Evolutionary conservation across 192 early-diverging fungal species (phyloP), one percentile per base, ranked within the genome.

Genomic region (Coemansia sp.): DNA sequence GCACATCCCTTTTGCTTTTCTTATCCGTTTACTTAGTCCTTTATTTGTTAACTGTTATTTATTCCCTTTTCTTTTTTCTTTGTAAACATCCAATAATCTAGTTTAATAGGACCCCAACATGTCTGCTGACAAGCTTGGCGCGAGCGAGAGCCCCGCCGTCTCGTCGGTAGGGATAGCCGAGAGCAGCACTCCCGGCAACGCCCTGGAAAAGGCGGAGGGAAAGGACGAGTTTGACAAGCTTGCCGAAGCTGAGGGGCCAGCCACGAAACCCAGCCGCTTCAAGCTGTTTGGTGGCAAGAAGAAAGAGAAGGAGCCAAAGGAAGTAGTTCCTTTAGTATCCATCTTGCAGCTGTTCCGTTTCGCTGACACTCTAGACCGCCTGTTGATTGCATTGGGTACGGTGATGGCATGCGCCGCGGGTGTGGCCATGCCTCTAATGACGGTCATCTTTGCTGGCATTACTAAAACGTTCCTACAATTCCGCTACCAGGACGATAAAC

Each of bases 291-390:
- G 57, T 15, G 42, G 62, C 39, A 62, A 66, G n/a, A 61, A 60
- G 38, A 59, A 67, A 1, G 25, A 27, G 8, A 64, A 59, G 61
- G 46, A 53, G 50, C 59, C 19, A 50, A 83, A 84, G 44, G 67
- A 83, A 17, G 82, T 82, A 57, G 51, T 78, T 59, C 85, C 86
- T 4, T 42, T 80, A 50, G 80, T 93, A 3, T 70, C 87, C 4
- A 69, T 90, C 34, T 27, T 85, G 17, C 70, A 88, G 72, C 79
- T 95, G 11, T 94, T 87, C 66, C 86, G 90, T 21, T 95, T 90
- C 69, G 87, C 91, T 1, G 85, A 88, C 29, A 42, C 73, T 1
- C 39, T 67, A 3, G 92, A 94, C 77, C 82, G 72, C 66, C 9
- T 80, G 14, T 78, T 89, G 66, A 85, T 93, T 62, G 50, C 67